Conservation (phyloP, 164 flowering plant genomes). For the Litsea cubeba region DNA sequence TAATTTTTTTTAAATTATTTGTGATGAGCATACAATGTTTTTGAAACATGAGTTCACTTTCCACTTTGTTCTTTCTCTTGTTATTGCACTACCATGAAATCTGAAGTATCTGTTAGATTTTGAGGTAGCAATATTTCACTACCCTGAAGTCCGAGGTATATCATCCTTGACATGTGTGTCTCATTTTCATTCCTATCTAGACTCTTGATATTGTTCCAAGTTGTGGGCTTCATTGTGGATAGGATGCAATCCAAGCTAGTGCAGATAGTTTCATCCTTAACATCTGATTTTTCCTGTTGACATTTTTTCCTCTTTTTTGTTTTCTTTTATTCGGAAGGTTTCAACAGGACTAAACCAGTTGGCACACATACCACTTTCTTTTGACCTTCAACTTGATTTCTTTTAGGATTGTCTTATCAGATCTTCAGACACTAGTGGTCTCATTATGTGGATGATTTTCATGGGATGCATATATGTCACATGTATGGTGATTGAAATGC, state of each 20-base stretch:
- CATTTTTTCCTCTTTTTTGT: no score
- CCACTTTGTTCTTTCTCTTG: no score
- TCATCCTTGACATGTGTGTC: no score
- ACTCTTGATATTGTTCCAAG: not conserved
- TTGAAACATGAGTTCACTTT: no score
- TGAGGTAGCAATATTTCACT: no score
- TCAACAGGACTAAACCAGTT: no score
- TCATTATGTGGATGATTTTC: not conserved
- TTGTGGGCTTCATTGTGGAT: not conserved
- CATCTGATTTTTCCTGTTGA: not conserved
- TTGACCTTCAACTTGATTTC: not conserved
- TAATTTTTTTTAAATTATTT: no score
- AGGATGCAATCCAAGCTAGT: not conserved
- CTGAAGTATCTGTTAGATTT: no score
- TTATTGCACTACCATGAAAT: no score
- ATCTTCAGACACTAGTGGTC: not conserved
- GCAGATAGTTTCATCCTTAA: not conserved
- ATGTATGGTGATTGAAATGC: not conserved
- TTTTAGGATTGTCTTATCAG: not conserved
- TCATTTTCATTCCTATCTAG: not conserved
- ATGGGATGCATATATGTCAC: not conserved
- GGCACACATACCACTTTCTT: not conserved
- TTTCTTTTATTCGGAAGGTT: no score
- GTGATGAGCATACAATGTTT: no score
- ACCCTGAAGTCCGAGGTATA: no score